Evolutionary conservation across 1,284 basidiomycete species (phyloP), one percentile per base, ranked within the genome.

Genomic region (Trichosporon coremiiforme): DNA sequence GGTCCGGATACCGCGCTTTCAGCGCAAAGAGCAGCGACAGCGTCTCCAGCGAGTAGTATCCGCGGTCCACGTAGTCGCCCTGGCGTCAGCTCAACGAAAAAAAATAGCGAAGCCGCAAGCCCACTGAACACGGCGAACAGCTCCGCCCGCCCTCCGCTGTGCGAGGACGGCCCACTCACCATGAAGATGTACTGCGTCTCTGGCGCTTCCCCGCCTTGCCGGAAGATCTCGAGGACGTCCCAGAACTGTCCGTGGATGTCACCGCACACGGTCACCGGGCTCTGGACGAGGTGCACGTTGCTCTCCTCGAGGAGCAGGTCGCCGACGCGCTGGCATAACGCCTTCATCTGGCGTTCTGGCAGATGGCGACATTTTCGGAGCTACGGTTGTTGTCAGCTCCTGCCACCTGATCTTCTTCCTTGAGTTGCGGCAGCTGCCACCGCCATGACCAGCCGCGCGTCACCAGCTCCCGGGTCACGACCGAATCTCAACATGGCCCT

Each of bases 11-110:
- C 93, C 93, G 88, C 62, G 94, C 95, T 84, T 98, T 98, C 72
- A 96, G 86, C 0, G 91, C 93, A 70, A 98, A 85, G 55, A 98
- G 82, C 69, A 98, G 84, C 12, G 94, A 95, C 9, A 98, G 90
- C 0, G 95, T 98, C 84, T 98, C 95, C n/a, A 98, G 84, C 78
- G 91, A 94, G 81, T 98, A 98, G 82, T 97, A 94, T 12, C 96
- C 96, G 72, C 95, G 87, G 85, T 98, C 96, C 45, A 98, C 95
- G 84, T 98, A 98, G 84, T 98, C 95, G 67, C 95, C 95, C 94
- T 96, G 80, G 36, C 7, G 66, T 69, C 64, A 71, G 67, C 62
- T n/a, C n/a, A n/a, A n/a, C n/a, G n/a, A n/a, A n/a, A n/a, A n/a
- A n/a, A n/a, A n/a, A n/a, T n/a, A n/a, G n/a, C n/a, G n/a, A n/a